Conservation (phyloP, 441 rosid species). For the Syzygium syzygioides region DNA sequence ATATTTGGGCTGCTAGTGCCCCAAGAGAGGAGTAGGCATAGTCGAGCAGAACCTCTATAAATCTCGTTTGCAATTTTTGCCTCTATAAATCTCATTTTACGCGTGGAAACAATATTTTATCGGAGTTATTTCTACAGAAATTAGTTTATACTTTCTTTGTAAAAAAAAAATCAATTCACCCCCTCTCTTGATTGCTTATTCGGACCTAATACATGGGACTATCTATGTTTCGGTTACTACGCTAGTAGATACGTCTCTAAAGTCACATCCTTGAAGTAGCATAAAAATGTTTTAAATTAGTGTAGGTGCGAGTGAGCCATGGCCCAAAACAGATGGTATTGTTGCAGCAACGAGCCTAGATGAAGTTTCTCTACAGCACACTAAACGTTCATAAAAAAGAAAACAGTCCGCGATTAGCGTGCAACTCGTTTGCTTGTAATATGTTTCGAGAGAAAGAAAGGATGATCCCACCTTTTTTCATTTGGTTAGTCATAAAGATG, state of each 20-base stretch:
- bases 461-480: not conserved
- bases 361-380: not conserved
- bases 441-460: not conserved
- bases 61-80: not conserved
- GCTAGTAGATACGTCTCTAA: not conserved
- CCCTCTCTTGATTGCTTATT: not conserved
- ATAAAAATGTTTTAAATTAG: not conserved
- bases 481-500: not conserved
- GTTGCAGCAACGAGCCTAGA: not conserved
- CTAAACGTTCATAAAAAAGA: not conserved
- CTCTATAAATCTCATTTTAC: not conserved
- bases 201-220: not conserved
- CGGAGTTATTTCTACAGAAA: not conserved
- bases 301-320: not conserved
- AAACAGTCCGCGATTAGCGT: not conserved
- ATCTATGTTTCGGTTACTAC: not conserved
- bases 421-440: not conserved
- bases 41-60: accelerated
- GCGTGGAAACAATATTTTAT: not conserved
- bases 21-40: not conserved
- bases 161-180: not conserved
- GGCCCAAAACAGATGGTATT: no score
- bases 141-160: not conserved
- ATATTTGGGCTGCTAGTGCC: not conserved
- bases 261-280: not conserved